Conservation (phyloP, 2,329 filamentous ascomycete genomes). For the Cercospora janseana region DNA sequence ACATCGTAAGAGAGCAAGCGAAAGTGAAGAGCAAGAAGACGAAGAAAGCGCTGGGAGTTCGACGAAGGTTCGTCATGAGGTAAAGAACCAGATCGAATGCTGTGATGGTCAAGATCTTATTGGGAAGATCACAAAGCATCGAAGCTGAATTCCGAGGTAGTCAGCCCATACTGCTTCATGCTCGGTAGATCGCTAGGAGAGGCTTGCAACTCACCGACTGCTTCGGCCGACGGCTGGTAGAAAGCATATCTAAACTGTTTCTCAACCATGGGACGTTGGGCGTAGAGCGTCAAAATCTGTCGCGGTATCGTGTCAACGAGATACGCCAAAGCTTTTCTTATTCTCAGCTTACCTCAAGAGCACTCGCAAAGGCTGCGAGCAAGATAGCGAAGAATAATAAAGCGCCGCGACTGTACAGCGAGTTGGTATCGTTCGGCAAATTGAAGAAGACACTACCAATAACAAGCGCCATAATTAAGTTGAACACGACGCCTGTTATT, state of each 20-base stretch:
- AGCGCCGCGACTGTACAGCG: slow-evolving; percentile 56
- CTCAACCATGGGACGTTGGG: slow-evolving; percentile 44
- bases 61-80: slow-evolving; percentile 53
- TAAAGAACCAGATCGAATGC: slow-evolving; percentile 59
- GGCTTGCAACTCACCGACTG: slow-evolving; percentile 54
- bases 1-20: slow-evolving; percentile 55
- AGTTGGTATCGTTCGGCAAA: slow-evolving; percentile 49
- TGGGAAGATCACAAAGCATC: slow-evolving; percentile 57
- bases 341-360: slow-evolving; percentile 66
- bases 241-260: slow-evolving; percentile 48
- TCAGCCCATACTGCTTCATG: too few relatives aligned
- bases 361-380: slow-evolving; percentile 58
- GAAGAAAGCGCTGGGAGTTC: slow-evolving; percentile 52
- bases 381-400: slow-evolving; percentile 61
- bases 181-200: too few relatives aligned
- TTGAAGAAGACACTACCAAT: slow-evolving; percentile 62
- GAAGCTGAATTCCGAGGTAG: too few relatives aligned
- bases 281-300: slow-evolving; percentile 1
- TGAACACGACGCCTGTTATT: slow-evolving; percentile 46
- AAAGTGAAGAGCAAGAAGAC: slow-evolving; percentile 63
- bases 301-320: neutral
- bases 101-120: slow-evolving; percentile 54
- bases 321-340: slow-evolving; percentile 42
- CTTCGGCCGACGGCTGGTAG: slow-evolving; percentile 46
- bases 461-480: slow-evolving; percentile 59